Evolutionary conservation across 139 green algal genomes (phyloP), one percentile per base, ranked within the genome.

Genomic region (Chlorella sp.): DNA sequence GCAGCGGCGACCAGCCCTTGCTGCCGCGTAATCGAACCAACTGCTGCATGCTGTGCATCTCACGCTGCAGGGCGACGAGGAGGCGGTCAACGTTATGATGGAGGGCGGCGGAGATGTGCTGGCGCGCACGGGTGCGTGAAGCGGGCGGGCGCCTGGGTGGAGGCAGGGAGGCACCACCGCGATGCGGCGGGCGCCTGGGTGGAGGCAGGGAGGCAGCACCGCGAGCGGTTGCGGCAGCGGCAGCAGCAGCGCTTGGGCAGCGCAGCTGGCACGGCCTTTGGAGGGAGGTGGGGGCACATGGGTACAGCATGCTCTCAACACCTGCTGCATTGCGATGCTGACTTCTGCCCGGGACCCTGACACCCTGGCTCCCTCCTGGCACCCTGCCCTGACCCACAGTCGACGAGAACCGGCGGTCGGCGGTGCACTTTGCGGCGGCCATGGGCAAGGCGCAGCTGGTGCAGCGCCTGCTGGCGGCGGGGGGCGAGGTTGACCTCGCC

Each of bases 351-450:
- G 1, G 44, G 14, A 44, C 44, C 11, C 24, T 60, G 44, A 28
- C 4, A 11, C 64, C 43, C 72, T 40, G 11, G n/a, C 43, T 14
- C n/a, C n/a, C 1, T 30, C 44, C 46, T 64, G 36, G 8, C 30
- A 20, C 32, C 41, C 24, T 38, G 8, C 46, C 46, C 46, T 54
- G 46, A 16, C 46, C 46, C 34, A 60, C 77, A 83, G 80, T 97
- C 7, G 92, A 98, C 76, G 93, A 95, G 36, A 92, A 96, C 81
- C 79, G 90, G n/a, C 86, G 94, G 41, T 96, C 92, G 87, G 95
- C 91, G 0, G 90, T 98, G 28, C 95, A 98, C 89, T 98, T 97
- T 92, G 90, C 92, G 7, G 92, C 93, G 0, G 95, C 90, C 1
- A 82, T 93, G 30, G 93, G 93, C 38, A 94, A 92, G 54, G 80